A percentile compares a stretch with the other conserved stretches of the same genome.
phyloP scores from a whole-genome alignment of 768 basidiomycete genomes.

The Hysterangium stoloniferum region DNA sequence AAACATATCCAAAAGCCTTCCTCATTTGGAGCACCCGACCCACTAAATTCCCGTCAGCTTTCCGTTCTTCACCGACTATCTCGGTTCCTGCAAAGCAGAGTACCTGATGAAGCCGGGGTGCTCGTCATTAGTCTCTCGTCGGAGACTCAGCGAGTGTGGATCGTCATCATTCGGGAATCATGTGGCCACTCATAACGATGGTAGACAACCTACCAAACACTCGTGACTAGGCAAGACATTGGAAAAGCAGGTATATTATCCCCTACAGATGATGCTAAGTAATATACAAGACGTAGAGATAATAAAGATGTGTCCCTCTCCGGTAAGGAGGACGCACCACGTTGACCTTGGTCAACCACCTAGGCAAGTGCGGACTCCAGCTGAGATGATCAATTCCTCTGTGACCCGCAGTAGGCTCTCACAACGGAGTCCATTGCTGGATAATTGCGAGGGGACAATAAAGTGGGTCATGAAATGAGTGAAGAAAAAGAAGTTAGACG shows the following conservation, averaged over 20 bases:
- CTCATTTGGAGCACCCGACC: no score
- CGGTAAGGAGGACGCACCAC: constrained; percentile 13
- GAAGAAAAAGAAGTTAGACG: constrained; percentile 2
- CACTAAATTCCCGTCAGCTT: constrained; percentile 12
- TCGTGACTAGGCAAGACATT: not conserved
- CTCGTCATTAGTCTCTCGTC: not conserved
- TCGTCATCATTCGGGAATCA: constrained; percentile 10
- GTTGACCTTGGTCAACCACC: not conserved
- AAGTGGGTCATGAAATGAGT: constrained; percentile 13
- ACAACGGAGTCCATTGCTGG: constrained; percentile 2
- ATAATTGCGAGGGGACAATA: constrained; percentile 12
- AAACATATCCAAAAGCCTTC: no score
- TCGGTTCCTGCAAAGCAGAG: constrained; percentile 6
- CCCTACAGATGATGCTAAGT: not conserved
- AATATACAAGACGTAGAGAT: not conserved
- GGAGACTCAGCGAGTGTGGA: constrained; percentile 2
- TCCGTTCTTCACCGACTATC: constrained; percentile 8
- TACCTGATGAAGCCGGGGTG: not conserved
- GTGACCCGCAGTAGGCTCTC: constrained; percentile 12
- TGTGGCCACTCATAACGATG: not conserved
- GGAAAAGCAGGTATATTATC: not conserved
- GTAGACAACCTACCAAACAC: not conserved
- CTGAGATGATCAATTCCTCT: constrained; percentile 10
- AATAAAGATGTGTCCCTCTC: constrained; percentile 9
- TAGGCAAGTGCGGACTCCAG: constrained; percentile 10